phyloP scores from a whole-genome alignment of 495 filamentous ascomycete species.

The Hyaloscypha variabilis region DNA sequence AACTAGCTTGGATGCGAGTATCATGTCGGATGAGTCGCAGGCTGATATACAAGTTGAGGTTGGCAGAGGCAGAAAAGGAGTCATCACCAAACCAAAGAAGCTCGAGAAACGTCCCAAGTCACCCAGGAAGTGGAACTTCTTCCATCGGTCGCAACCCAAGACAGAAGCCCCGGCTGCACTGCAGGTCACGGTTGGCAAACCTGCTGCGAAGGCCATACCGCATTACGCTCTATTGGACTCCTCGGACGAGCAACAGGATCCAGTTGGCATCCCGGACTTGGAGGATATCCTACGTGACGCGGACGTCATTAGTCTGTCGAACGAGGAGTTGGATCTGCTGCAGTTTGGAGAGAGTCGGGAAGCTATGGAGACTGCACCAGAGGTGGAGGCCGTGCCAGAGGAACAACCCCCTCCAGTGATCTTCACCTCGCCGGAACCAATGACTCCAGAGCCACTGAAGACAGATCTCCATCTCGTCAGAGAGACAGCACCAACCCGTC shows the following conservation, averaged over 20 bases:
- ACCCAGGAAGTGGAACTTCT: slow-evolving; percentile 80
- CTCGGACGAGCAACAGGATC: slow-evolving; percentile 67
- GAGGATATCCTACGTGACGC: slow-evolving; percentile 68
- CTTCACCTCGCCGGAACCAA: slow-evolving; percentile 25
- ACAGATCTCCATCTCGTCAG: slow-evolving; percentile 27
- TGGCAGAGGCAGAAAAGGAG: slow-evolving; percentile 23
- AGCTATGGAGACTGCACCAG: slow-evolving; percentile 20
- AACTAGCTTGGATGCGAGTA: slow-evolving; percentile 51
- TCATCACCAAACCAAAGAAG: slow-evolving; percentile 40
- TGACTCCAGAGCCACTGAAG: slow-evolving; percentile 19
- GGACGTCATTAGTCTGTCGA: slow-evolving; percentile 36
- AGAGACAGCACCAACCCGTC: slow-evolving; percentile 29
- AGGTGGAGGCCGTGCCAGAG: slow-evolving; percentile 8
- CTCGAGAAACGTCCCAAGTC: slow-evolving; percentile 60
- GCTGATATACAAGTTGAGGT: slow-evolving; percentile 17
- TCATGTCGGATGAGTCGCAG: slow-evolving; percentile 54
- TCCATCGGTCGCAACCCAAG: slow-evolving; percentile 64
- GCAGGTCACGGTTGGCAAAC: slow-evolving; percentile 40
- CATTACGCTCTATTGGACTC: slow-evolving; percentile 84
- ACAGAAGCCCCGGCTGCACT: slow-evolving; percentile 43
- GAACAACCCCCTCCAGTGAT: slow-evolving; percentile 8
- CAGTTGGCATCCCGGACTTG: slow-evolving; percentile 53
- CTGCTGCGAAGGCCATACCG: slow-evolving; percentile 50
- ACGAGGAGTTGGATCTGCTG: slow-evolving; percentile 31
- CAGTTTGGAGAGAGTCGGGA: slow-evolving; percentile 29